Evolutionary conservation across 805 yeast genomes (phyloP).

Genomic region (Zygotorulaspora sp.): DNA sequence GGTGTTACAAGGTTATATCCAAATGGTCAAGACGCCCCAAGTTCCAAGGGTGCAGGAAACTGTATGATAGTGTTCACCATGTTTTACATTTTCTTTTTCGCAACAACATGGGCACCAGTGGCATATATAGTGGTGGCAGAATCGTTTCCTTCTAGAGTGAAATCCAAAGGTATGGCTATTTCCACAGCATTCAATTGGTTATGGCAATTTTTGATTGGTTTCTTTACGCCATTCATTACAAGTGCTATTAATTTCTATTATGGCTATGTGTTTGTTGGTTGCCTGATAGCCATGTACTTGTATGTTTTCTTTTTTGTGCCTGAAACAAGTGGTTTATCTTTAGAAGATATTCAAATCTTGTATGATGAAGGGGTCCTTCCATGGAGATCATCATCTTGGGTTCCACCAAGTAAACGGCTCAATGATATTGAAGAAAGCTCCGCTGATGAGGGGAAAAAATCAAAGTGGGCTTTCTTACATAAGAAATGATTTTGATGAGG

Average conservation of each 20-base stretch:
- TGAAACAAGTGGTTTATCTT: slow-evolving; percentile 72
- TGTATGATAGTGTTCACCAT: no score
- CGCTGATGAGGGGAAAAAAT: no score
- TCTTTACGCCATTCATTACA: no score
- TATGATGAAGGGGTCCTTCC: slow-evolving; percentile 38
- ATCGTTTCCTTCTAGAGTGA: slow-evolving; percentile 66
- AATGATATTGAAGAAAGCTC: no score
- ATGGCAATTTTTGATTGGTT: slow-evolving; percentile 63
- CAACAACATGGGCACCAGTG: slow-evolving; percentile 72
- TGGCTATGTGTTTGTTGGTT: slow-evolving; percentile 58
- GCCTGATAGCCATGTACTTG: slow-evolving; percentile 48
- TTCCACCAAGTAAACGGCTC: slow-evolving; percentile 32
- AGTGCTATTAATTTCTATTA: slow-evolving; percentile 58
- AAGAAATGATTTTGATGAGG: no score
- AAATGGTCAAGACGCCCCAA: slow-evolving; percentile 39
- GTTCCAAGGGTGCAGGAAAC: slow-evolving; percentile 57
- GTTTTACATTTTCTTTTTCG: slow-evolving; percentile 65
- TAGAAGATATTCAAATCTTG: slow-evolving; percentile 73
- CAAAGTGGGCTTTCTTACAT: no score
- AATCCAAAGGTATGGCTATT: slow-evolving; percentile 51
- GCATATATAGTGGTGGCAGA: slow-evolving; percentile 62
- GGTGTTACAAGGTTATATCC: slow-evolving; percentile 48
- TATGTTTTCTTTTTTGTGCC: slow-evolving; percentile 66
- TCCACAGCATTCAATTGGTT: slow-evolving; percentile 60
- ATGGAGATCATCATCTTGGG: slow-evolving; percentile 46